phyloP scores from a whole-genome alignment of 2,329 filamentous ascomycete species.

The Microcyclospora pomicola region DNA sequence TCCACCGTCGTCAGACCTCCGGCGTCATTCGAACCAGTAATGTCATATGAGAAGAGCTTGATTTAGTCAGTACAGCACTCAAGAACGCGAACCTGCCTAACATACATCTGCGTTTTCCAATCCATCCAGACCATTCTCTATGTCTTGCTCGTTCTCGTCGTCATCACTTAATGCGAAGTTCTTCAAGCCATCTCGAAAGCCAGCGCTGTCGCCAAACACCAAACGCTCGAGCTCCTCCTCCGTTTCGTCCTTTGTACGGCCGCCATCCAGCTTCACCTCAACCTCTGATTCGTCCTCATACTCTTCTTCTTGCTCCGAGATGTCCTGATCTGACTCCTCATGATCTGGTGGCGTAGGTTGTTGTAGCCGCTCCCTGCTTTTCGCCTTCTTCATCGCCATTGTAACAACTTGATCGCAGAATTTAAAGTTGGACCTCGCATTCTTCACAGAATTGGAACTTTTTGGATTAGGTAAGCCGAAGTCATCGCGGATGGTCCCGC shows the following conservation, averaged over 20 bases:
- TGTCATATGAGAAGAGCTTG: conserved; percentile 69
- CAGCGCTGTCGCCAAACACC: conserved; percentile 76
- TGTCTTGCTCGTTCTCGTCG: conserved; percentile 27
- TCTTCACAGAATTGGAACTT: no score
- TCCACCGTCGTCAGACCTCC: neutral
- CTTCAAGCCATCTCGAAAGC: conserved; percentile 64
- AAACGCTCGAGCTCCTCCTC: conserved; percentile 48
- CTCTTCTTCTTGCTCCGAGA: no score
- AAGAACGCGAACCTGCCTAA: conserved; percentile 3
- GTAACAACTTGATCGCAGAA: neutral
- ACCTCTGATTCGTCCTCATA: conserved; percentile 16
- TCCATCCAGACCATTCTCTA: conserved; percentile 37
- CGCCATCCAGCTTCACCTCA: conserved; percentile 17
- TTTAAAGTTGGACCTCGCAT: no score
- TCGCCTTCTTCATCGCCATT: neutral
- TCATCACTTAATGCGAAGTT: conserved; percentile 35
- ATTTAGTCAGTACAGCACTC: conserved; percentile 6
- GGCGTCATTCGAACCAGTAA: neutral
- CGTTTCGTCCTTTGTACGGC: conserved; percentile 17
- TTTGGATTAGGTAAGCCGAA: no score
- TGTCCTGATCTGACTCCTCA: no score
- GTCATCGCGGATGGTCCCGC: no score
- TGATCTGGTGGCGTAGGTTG: conserved; percentile 9
- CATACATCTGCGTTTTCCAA: conserved; percentile 60
- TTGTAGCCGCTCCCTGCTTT: conserved; percentile 6